Conservation (phyloP, 1,284 basidiomycete species). For the Irpex rosettiformis region DNA sequence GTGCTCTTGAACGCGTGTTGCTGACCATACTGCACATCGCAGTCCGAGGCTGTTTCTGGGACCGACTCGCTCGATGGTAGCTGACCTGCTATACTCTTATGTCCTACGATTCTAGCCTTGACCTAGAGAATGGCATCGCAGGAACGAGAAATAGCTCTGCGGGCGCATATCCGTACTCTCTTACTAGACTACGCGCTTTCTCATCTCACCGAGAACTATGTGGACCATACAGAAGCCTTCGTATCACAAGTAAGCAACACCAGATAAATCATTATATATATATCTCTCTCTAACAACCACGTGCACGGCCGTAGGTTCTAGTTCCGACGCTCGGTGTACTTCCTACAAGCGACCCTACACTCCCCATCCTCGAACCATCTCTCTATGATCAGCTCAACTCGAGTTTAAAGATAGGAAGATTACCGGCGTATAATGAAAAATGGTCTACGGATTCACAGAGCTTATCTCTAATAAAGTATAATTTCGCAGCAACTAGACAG, state of each 20-base stretch:
- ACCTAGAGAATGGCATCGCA: neutral
- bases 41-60: too few relatives aligned
- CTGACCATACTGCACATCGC: too few relatives aligned
- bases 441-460: constrained; percentile 36
- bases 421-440: constrained; percentile 42
- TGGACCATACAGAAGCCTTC: constrained; percentile 47
- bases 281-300: neutral
- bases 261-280: neutral
- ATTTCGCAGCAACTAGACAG: constrained; percentile 17
- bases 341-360: constrained; percentile 45
- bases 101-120: neutral
- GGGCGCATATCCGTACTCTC: constrained; percentile 47
- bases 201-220: constrained; percentile 55
- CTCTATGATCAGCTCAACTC: constrained; percentile 47
- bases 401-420: constrained; percentile 32
- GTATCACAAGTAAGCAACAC: constrained; percentile 41
- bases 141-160: constrained; percentile 31
- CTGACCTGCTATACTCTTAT: too few relatives aligned
- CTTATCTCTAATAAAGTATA: constrained; percentile 35
- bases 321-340: constrained; percentile 38
- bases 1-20: too few relatives aligned
- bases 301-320: constrained; percentile 35
- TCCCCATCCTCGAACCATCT: constrained; percentile 34
- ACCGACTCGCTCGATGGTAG: too few relatives aligned
- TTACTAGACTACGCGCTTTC: constrained; percentile 48